phyloP scores from a whole-genome alignment of 2,329 filamentous ascomycete genomes.

The Monilinia vaccinii-corymbosi region DNA sequence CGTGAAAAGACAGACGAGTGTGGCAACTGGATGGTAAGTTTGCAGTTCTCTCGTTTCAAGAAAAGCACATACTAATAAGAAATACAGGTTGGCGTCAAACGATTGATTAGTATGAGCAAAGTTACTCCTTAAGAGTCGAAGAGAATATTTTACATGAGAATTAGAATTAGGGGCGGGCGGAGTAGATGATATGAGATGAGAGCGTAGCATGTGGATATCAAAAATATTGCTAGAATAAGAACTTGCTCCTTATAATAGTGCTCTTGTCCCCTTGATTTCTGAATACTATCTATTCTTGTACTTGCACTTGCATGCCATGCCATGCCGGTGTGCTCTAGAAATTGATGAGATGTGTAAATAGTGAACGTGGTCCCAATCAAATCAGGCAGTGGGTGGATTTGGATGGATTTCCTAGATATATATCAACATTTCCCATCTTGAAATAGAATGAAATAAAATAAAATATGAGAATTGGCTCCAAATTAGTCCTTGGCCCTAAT shows the following conservation, averaged over 20 bases:
- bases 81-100: constrained; percentile 61
- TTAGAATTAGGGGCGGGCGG: neutral
- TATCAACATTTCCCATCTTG: no score
- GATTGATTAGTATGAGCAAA: constrained; percentile 71
- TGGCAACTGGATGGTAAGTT: constrained; percentile 77
- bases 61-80: constrained; percentile 33
- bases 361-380: neutral
- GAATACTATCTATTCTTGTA: neutral
- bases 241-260: neutral
- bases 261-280: neutral
- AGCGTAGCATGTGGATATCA: constrained; percentile 7
- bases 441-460: no score
- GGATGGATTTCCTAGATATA: neutral
- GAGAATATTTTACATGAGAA: neutral
- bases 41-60: neutral
- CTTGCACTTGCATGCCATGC: neutral
- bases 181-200: neutral
- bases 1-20: constrained; percentile 71
- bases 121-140: constrained; percentile 43
- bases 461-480: neutral
- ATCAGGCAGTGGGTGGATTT: neutral
- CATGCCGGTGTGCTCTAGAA: neutral
- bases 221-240: constrained; percentile 6
- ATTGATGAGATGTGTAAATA: neutral
- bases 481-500: neutral